Evolutionary conservation across 352 stramenopile genomes (phyloP), one percentile per base, ranked within the genome.

Genomic region (Phytophthora europaea): DNA sequence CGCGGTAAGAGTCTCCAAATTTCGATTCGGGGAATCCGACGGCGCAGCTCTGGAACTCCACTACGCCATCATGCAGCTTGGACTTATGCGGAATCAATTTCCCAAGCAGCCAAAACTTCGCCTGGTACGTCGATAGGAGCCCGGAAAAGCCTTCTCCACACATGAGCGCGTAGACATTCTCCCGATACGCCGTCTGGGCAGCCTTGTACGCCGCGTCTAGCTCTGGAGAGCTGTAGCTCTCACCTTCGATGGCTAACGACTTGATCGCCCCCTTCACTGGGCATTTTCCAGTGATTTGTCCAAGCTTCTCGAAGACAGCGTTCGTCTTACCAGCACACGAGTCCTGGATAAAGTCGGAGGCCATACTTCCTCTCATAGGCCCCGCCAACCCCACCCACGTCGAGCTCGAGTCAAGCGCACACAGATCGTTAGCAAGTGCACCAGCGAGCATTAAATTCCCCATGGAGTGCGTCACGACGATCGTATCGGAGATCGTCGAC

Each of bases 1-100:
- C 80, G 4, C 15, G 62, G 68, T 86, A 89, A 12, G 52, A 70
- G 23, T 74, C 59, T n/a, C 72, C 60, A 40, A 85, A 88, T 28
- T 79, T 76, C n/a, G 64, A 61, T 16, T 62, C 34, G 0, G 72
- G 48, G 10, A 88, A 70, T 4, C 79, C 79, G 8, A 48, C 75
- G 6, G 65, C 40, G 13, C 67, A 74, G 45, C 67, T 74, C 34
- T 74, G 60, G 26, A 75, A 70, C 22, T 67, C 68, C 18, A 89
- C 65, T 50, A 80, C 67, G 34, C 69, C 73, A 38, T 78, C 73
- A 22, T 80, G 79, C 28, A 48, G 52, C 5, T 70, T 50, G 1
- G 73, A 78, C 20, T 77, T 68, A 55, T 81, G 73, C 15, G 67
- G 66, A 6, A 75, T 59, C 31, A 76, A 15, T 12, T 20, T 20